These are phyloP conservation scores for Vanrija humicola DNA, from an alignment of 1,284 basidiomycete species.

Conservation along the genomic window DNA sequence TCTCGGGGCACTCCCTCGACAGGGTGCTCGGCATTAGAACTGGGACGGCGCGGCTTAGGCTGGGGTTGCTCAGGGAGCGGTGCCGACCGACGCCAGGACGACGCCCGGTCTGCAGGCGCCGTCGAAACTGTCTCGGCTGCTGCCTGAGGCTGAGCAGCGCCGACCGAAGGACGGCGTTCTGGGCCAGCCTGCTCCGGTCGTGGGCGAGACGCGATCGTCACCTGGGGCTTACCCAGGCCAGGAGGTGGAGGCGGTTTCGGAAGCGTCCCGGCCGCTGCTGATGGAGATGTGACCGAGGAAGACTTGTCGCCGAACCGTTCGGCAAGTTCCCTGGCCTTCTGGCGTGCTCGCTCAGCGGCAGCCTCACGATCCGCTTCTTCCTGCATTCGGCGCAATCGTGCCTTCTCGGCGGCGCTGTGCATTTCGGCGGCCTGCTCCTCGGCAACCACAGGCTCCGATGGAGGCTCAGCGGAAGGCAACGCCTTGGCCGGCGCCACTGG, in stretches of 20 bases:
- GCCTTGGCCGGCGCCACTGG: not conserved
- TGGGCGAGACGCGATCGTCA: conserved; percentile 11
- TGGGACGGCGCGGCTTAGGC: too few species aligned
- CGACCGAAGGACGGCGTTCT: too few species aligned
- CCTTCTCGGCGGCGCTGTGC: conserved; percentile 84
- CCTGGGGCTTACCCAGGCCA: conserved; percentile 7
- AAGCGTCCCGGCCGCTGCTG: not conserved
- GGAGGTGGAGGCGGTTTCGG: conserved; percentile 9
- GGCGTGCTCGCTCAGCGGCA: conserved; percentile 74
- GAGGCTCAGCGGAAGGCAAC: conserved; percentile 3
- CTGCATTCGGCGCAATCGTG: conserved; percentile 63
- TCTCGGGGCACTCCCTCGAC: not conserved
- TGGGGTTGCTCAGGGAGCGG: not conserved
- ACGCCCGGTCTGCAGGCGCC: conserved; percentile 8
- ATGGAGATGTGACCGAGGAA: not conserved
- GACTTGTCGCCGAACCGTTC: conserved; percentile 57
- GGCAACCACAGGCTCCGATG: conserved; percentile 36
- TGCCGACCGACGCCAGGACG: conserved; percentile 2
- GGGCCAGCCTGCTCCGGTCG: not conserved
- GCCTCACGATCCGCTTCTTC: conserved; percentile 83
- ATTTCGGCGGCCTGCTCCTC: conserved; percentile 75
- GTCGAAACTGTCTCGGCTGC: too few species aligned
- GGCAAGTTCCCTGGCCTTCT: conserved; percentile 81
- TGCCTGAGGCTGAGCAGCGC: too few species aligned
- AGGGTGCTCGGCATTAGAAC: not conserved